Base-by-base conservation (phyloP, 129 eudicot species). In the Escallonia rubra region DNA sequence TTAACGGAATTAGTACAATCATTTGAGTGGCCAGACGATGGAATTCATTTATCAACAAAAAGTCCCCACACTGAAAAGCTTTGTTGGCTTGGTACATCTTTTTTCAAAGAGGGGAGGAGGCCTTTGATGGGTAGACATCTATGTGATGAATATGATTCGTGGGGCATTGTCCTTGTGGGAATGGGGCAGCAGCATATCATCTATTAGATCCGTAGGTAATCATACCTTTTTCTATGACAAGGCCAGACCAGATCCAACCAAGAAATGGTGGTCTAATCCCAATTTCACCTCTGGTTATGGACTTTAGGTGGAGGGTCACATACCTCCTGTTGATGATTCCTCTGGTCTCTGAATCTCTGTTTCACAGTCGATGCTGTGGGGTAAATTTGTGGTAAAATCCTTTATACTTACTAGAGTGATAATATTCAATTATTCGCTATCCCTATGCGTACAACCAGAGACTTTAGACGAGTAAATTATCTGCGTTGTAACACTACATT, bases 21-120 rank as follows among this genome's bases (percentile, higher is more conserved):
- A 54, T 54, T 54, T 11, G 59, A n/a, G 59, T 54, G 59, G 59
- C 59, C 4, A 11, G 59, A 54, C 15, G 3, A n/a, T 54, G 59
- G 34, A n/a, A 54, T 54, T 34, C 59, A 54, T 54, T n/a, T 54
- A 54, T 54, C 59, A 54, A 52, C 4, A 52, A 52, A 52, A 54
- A 54, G 59, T 11, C 59, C 59, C 14, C 59, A 54, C 59, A 3
- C 59, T 54, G 59, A 54, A 54, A 54, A 54, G n/a, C 15, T n/a
- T 54, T 14, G 4, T 2, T 54, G 23, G 14, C 13, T 54, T 54
- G 13, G 59, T 54, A 54, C 59, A 50, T 7, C 23, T 54, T 54
- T 54, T 54, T 7, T 54, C 13, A 54, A 14, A n/a, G 3, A 23
- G 34, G 34, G 34, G 34, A 23, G 34, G 7, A 11, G 23, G 59